phyloP scores from a whole-genome alignment of 441 rosid genomes.

The Metrosideros polymorpha region DNA sequence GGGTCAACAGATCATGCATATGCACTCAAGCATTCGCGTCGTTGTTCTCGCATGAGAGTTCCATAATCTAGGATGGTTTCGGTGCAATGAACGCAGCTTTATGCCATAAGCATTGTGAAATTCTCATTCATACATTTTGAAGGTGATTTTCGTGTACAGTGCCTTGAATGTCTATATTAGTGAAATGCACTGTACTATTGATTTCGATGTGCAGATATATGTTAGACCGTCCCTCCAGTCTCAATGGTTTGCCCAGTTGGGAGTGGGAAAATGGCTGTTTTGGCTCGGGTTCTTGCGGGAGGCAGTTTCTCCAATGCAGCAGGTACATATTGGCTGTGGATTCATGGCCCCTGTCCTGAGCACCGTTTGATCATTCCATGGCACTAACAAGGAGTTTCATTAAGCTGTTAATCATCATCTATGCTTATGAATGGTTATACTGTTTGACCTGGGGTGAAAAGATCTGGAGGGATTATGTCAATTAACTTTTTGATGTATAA shows the following conservation, averaged over 20 bases:
- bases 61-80: background rate
- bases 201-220: constrained; percentile 12
- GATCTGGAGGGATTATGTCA: background rate
- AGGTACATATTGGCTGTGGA: background rate
- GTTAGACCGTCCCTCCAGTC: constrained; percentile 2
- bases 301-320: constrained; percentile 21
- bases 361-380: background rate
- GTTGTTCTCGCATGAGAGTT: background rate
- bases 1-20: background rate
- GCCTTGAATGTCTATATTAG: background rate
- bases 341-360: background rate
- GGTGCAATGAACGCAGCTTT: background rate
- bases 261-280: constrained; percentile 53
- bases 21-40: background rate
- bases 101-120: background rate
- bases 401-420: background rate
- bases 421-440: background rate
- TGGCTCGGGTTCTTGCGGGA: constrained; percentile 46
- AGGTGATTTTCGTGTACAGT: background rate
- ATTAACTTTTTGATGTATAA: background rate
- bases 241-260: constrained; percentile 59
- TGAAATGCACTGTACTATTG: background rate
- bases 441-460: background rate
- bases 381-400: background rate
- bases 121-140: background rate